phyloP scores from a whole-genome alignment of 2,329 filamentous ascomycete species.

The Xylariaceae sp. region DNA sequence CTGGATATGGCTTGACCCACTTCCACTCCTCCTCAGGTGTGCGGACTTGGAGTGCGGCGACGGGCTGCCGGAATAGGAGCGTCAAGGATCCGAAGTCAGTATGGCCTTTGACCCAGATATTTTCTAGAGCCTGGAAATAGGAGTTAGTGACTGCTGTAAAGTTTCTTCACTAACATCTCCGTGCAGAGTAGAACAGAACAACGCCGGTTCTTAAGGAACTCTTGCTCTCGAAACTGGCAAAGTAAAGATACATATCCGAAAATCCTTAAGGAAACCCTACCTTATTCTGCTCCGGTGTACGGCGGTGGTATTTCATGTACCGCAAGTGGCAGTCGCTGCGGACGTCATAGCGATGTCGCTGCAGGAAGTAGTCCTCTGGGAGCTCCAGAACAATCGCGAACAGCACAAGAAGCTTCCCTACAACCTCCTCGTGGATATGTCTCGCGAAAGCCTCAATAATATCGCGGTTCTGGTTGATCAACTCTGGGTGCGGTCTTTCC shows the following conservation, averaged over 20 bases:
- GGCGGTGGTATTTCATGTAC: conserved; percentile 64
- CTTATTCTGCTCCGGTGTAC: conserved; percentile 52
- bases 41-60: conserved; percentile 62
- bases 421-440: conserved; percentile 45
- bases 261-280: not conserved
- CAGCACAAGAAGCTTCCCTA: conserved; percentile 44
- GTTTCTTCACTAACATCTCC: not conserved
- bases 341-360: conserved; percentile 60
- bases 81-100: conserved; percentile 64
- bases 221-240: not conserved
- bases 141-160: not conserved
- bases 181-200: not conserved
- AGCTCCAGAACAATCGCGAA: conserved; percentile 61
- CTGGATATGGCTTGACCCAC: conserved; percentile 55
- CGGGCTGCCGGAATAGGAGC: conserved; percentile 63
- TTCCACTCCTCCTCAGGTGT: conserved; percentile 53
- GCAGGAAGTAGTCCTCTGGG: conserved; percentile 60
- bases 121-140: conserved; percentile 34
- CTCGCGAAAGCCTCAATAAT: conserved; percentile 47
- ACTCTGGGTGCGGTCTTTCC: conserved; percentile 42
- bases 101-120: conserved; percentile 51
- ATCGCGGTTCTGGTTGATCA: conserved; percentile 41
- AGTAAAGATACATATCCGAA: not conserved
- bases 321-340: conserved; percentile 63
- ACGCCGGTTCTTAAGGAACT: not conserved